Base-by-base conservation (phyloP, 2,329 filamentous ascomycete genomes). In the Colletotrichum sp. region DNA sequence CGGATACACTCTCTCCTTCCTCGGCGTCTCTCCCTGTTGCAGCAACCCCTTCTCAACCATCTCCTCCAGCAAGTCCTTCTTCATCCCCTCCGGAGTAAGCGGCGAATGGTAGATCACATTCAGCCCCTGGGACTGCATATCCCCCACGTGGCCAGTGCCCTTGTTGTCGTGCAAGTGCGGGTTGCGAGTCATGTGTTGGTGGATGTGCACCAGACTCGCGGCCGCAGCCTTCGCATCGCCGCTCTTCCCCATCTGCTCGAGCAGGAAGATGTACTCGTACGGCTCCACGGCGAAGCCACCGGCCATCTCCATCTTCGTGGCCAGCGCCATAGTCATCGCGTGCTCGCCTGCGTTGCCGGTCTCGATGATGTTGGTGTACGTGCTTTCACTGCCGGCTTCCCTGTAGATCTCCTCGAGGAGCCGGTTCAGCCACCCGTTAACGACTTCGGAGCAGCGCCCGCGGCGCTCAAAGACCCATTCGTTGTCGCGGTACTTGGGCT, bases 141-240 rank as follows among this genome's bases (percentile, higher is more conserved):
- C 71, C 26, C 36, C 52, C 34, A 73, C 71, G 21, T 73, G 71
- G n/a, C 68, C 65, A 28, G 68, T 66, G 55, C 71, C 71, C 55
- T 73, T 73, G 28, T 68, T 63, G 64, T 73, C 64, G 57, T 69
- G 71, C 16, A 73, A 24, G 36, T 73, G 64, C 18, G 71, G 71
- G 55, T 61, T 73, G 21, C 65, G 71, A 18, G 71, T 68, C 71
- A 63, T 55, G 48, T 68, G 68, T 32, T 73, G 71, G 21, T 68
- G 30, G 39, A 73, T 69, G 14, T 63, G 52, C 21, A 69, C 55
- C 36, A 26, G 36, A 6, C 28, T 9, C 13, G 21, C 21, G 10
- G 24, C 14, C 28, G 16, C 21, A 5, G 21, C 36, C 0, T 10
- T 18, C 32, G 12, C 8, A 14, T 36, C 43, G 16, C 34, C 28